Conservation (phyloP, 2,329 filamentous ascomycete species). For the Fusarium coicis region DNA sequence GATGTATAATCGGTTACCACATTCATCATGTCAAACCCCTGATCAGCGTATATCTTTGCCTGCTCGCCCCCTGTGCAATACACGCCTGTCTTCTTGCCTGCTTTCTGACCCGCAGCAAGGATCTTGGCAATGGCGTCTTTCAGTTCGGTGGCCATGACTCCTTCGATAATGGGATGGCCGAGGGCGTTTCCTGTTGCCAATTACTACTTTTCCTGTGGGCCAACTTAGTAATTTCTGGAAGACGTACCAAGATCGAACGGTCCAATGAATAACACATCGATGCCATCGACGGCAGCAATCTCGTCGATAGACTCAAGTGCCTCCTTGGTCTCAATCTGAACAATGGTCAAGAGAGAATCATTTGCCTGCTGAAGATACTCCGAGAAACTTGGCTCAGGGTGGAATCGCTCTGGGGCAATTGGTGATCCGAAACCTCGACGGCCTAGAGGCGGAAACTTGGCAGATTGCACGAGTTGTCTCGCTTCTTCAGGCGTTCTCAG, state of each 20-base stretch:
- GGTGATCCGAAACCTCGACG: constrained; percentile 62
- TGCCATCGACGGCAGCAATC: constrained; percentile 68
- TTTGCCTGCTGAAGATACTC: constrained; percentile 64
- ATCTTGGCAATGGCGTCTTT: constrained; percentile 68
- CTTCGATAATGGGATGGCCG: constrained; percentile 69
- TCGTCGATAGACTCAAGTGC: constrained; percentile 69
- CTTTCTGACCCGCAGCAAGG: constrained; percentile 65
- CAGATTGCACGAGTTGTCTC: constrained; percentile 56
- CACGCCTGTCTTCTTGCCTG: constrained; percentile 74
- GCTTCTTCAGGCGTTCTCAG: constrained; percentile 58
- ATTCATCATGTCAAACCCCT: constrained; percentile 71
- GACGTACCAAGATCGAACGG: constrained; percentile 69
- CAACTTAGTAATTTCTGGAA: no score
- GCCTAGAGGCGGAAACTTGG: constrained; percentile 63
- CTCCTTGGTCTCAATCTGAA: constrained; percentile 75
- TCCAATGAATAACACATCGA: constrained; percentile 73
- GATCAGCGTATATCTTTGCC: constrained; percentile 63
- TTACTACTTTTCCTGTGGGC: constrained; percentile 3
- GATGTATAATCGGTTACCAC: constrained; percentile 67
- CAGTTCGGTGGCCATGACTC: constrained; percentile 68
- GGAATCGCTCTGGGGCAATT: constrained; percentile 56
- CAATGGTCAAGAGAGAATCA: constrained; percentile 67
- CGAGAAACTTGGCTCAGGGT: constrained; percentile 55
- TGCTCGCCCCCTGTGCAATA: constrained; percentile 67
- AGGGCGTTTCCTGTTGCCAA: constrained; percentile 63